phyloP scores from a whole-genome alignment of 2,329 filamentous ascomycete species.

The Paraphaeosphaeria sporulosa region DNA sequence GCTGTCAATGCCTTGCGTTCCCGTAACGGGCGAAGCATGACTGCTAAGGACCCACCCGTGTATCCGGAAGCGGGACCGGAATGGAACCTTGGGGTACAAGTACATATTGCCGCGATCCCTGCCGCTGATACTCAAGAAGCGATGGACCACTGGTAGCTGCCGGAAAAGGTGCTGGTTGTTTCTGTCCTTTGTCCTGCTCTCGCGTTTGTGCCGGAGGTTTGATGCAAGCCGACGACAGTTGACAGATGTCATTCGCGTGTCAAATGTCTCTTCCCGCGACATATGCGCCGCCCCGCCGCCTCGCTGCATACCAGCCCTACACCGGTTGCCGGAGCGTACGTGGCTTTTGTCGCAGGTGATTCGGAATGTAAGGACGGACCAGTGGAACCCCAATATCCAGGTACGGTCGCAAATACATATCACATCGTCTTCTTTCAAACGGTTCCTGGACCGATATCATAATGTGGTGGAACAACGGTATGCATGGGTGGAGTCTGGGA shows the following conservation, averaged over 20 bases:
- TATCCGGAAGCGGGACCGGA: constrained; percentile 18
- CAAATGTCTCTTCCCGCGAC: constrained; percentile 2
- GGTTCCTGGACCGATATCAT: background rate
- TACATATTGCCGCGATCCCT: constrained; percentile 13
- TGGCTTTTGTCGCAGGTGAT: constrained; percentile 4
- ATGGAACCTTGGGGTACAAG: constrained; percentile 15
- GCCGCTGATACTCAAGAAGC: background rate
- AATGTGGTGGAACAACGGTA: constrained; percentile 8
- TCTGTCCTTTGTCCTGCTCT: background rate
- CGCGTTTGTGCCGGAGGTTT: background rate
- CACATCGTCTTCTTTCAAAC: background rate
- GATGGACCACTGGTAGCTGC: background rate
- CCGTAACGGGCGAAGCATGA: constrained; percentile 8
- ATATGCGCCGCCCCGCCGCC: background rate
- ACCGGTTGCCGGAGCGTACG: constrained; percentile 10
- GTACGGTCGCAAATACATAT: background rate
- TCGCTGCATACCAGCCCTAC: constrained; percentile 3
- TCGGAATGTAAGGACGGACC: constrained; percentile 8
- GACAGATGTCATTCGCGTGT: constrained; percentile 22
- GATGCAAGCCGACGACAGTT: constrained; percentile 14
- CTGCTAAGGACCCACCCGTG: constrained; percentile 11
- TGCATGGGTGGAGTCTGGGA: background rate
- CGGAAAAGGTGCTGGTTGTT: background rate
- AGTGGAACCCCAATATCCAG: constrained; percentile 3
- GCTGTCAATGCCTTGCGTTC: constrained; percentile 15